Evolutionary conservation across 495 filamentous ascomycete genomes (phyloP).

Genomic region (Aspergillus mulundensis): DNA sequence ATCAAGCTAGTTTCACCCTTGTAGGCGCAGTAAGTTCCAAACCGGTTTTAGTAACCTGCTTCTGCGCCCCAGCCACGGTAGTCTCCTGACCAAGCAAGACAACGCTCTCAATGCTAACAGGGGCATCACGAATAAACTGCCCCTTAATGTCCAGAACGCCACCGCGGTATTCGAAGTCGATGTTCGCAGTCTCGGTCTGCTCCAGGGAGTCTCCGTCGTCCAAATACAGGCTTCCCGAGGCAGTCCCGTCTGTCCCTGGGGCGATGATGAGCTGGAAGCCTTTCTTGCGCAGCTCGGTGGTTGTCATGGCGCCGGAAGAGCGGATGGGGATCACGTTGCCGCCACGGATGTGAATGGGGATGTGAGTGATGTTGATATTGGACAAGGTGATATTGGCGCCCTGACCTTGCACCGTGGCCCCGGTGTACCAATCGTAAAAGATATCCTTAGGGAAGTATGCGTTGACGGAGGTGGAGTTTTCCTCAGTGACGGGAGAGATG

Average conservation of each 20-base stretch:
- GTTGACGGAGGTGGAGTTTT: conserved; percentile 58
- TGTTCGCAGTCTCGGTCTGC: conserved; percentile 42
- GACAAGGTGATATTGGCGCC: conserved; percentile 50
- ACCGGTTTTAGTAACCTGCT: conserved; percentile 21
- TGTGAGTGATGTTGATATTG: conserved; percentile 56
- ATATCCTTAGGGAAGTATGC: conserved; percentile 71
- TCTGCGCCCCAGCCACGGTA: conserved; percentile 10
- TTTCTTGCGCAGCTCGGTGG: conserved; percentile 59
- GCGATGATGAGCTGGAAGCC: conserved; percentile 70
- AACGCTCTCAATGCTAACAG: conserved; percentile 52
- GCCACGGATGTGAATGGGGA: conserved; percentile 70
- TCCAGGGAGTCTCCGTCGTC: conserved; percentile 58
- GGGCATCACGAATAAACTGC: conserved; percentile 44
- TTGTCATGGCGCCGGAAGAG: conserved; percentile 61
- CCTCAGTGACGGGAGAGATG: conserved; percentile 66
- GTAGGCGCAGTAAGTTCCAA: conserved; percentile 25
- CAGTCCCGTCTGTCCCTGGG: conserved; percentile 45
- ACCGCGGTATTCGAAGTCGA: conserved; percentile 51
- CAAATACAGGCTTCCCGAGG: conserved; percentile 53
- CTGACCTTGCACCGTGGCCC: conserved; percentile 50
- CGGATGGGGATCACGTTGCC: conserved; percentile 67
- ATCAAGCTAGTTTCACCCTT: conserved; percentile 17
- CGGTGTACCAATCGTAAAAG: conserved; percentile 77
- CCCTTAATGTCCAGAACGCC: conserved; percentile 50
- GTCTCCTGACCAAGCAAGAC: conserved; percentile 48